Evolutionary conservation across 2,329 filamentous ascomycete species (phyloP).

Genomic region (Colletotrichum viniferum): DNA sequence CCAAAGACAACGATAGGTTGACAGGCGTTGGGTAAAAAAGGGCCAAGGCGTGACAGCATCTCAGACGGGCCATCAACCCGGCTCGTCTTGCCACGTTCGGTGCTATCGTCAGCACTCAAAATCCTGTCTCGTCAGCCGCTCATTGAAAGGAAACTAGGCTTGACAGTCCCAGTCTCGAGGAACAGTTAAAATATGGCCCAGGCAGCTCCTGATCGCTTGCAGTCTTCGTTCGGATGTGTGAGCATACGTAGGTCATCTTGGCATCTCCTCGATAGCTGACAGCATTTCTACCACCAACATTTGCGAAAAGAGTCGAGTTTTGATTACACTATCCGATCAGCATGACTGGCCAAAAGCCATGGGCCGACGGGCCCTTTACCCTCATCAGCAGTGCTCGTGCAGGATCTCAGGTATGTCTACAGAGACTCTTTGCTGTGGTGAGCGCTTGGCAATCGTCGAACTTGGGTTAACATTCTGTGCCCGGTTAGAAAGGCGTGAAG

Average conservation of each 20-base stretch:
- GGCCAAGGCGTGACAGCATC: background rate
- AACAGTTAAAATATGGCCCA: background rate
- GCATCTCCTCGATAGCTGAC: background rate
- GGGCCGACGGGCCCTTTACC: constrained; percentile 37
- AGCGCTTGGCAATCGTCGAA: background rate
- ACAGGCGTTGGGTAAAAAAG: background rate
- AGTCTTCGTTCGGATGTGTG: background rate
- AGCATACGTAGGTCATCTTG: background rate
- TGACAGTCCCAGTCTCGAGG: background rate
- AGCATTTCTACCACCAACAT: background rate
- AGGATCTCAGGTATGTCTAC: constrained; percentile 25
- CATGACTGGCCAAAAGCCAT: constrained; percentile 24
- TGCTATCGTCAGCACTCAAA: constrained; percentile 8
- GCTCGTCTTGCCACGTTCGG: background rate
- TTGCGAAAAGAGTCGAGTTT: background rate
- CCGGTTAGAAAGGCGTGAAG: constrained; percentile 20
- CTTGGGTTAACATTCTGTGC: background rate
- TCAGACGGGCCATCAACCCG: background rate
- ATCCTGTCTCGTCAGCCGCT: background rate
- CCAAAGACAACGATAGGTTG: background rate
- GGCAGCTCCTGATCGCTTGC: background rate
- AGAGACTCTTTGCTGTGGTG: background rate
- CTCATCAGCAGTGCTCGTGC: constrained; percentile 30
- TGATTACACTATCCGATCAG: background rate
- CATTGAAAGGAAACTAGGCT: background rate